phyloP scores from a whole-genome alignment of 257 asterid genomes.

The Capsicum chinense region DNA sequence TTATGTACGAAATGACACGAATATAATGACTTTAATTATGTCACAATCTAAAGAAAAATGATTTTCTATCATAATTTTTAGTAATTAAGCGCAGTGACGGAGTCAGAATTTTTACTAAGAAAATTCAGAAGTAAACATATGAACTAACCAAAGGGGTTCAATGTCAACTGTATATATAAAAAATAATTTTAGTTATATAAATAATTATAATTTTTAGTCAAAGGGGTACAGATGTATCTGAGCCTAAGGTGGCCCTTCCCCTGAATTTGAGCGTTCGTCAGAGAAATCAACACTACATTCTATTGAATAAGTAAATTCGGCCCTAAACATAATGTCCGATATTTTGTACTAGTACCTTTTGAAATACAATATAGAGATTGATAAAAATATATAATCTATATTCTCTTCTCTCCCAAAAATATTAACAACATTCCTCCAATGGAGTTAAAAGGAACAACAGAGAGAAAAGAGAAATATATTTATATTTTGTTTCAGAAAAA shows the following conservation, averaged over 20 bases:
- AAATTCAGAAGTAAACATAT: too few species aligned
- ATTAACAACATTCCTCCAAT: background rate
- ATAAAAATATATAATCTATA: background rate
- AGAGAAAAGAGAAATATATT: background rate
- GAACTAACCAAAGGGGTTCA: too few species aligned
- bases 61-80: background rate
- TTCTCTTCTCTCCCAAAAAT: conserved; percentile 11
- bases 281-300: background rate
- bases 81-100: background rate
- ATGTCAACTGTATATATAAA: too few species aligned
- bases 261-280: too few species aligned
- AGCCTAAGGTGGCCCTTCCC: too few species aligned
- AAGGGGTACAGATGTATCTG: too few species aligned
- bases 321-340: too few species aligned
- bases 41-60: background rate
- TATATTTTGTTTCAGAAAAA: background rate
- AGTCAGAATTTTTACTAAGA: too few species aligned
- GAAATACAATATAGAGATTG: background rate
- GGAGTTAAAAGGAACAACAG: background rate
- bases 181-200: too few species aligned
- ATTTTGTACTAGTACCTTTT: background rate
- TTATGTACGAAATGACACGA: background rate
- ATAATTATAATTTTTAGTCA: too few species aligned
- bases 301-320: background rate
- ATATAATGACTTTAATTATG: background rate